Evolutionary conservation across 2,329 filamentous ascomycete species (phyloP).

Genomic region (Cryphonectria carpinicola): DNA sequence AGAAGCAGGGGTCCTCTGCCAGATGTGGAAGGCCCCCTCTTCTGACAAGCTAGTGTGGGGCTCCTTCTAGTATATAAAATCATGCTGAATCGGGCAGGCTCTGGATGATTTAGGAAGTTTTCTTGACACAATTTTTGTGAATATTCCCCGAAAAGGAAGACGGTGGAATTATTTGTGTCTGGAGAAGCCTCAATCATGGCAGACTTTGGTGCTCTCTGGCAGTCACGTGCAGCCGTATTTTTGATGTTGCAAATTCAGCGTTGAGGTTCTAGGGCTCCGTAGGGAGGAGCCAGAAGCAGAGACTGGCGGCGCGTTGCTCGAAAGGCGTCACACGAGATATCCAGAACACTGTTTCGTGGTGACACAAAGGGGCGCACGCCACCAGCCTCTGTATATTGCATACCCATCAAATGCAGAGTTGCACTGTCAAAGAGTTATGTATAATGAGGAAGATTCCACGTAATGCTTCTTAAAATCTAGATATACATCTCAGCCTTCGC

Average conservation of each 20-base stretch:
- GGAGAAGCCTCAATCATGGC: background rate
- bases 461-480: background rate
- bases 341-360: background rate
- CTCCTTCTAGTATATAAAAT: no score
- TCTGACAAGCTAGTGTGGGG: background rate
- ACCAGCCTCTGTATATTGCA: background rate
- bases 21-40: background rate
- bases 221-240: background rate
- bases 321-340: background rate
- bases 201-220: background rate
- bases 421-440: background rate
- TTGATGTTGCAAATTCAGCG: background rate
- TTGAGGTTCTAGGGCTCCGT: background rate
- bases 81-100: background rate
- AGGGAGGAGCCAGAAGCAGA: background rate
- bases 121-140: background rate
- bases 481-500: background rate
- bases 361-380: background rate
- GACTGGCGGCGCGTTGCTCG: background rate
- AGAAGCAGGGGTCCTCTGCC: background rate
- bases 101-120: no score
- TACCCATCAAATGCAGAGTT: background rate
- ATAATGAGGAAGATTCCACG: background rate
- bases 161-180: no score
- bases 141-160: background rate